Conservation (phyloP, 257 asterid species). For the Solanum boliviense region DNA sequence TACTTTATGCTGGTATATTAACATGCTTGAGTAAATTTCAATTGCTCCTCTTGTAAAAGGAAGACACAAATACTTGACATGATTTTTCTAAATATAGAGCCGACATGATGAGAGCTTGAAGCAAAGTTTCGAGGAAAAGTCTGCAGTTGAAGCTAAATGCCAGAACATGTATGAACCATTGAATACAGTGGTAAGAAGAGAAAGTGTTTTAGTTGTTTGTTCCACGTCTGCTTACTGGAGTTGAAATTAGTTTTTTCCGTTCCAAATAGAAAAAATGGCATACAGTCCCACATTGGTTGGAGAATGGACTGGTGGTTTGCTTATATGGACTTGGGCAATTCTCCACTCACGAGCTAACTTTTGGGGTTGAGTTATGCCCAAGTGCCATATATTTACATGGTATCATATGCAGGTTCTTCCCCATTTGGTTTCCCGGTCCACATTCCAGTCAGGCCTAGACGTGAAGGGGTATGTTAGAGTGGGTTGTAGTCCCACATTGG, state of each 20-base stretch:
- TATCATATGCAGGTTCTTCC: not conserved
- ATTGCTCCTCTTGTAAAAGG: not conserved
- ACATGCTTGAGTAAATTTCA: not conserved
- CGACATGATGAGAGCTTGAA: conserved; percentile 68
- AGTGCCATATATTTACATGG: not conserved
- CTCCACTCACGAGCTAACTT: not conserved
- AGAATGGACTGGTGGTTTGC: not conserved
- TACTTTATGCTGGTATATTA: not conserved
- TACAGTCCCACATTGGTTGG: not conserved
- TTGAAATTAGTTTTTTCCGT: not conserved
- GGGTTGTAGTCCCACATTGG: not conserved
- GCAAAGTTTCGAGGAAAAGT: conserved; percentile 65
- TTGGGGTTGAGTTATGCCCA: not conserved
- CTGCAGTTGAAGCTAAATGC: conserved; percentile 71
- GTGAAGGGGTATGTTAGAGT: not conserved
- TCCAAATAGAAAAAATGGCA: not conserved
- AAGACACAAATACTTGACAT: not conserved
- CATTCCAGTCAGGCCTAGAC: not conserved
- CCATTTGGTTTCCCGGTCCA: not conserved
- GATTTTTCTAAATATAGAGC: conserved; percentile 26
- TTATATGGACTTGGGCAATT: not conserved
- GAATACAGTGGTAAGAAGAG: conserved; percentile 31
- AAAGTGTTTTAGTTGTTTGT: not conserved
- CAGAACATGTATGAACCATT: conserved; percentile 59
- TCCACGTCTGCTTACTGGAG: not conserved